Conservation (phyloP, 148 eudicot species). For the Rhododendron griersonianum region DNA sequence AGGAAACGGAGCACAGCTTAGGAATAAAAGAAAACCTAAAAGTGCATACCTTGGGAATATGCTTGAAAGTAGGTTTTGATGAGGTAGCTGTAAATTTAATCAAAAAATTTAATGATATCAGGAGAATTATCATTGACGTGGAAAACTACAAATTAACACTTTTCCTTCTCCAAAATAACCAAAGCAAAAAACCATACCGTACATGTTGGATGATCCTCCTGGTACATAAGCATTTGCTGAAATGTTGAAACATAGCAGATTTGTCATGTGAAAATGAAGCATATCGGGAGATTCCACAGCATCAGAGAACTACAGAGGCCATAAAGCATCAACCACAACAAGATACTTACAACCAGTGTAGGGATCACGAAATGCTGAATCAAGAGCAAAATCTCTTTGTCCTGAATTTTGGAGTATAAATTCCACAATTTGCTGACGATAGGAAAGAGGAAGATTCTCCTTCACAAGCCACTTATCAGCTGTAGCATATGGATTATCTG, state of each 20-base stretch:
- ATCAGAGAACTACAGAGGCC: slow-evolving; percentile 1
- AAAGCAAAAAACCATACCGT: slow-evolving; percentile 38
- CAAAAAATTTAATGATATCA: slow-evolving; percentile 8
- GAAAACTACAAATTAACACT: neutral
- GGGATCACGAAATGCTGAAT: slow-evolving; percentile 92
- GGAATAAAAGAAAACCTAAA: neutral
- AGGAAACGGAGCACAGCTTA: neutral
- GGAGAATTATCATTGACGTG: neutral
- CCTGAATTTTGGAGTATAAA: slow-evolving; percentile 83
- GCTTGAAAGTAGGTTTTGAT: slow-evolving; percentile 73
- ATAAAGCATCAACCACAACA: neutral
- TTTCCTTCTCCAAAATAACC: neutral
- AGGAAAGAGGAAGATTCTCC: slow-evolving; percentile 84
- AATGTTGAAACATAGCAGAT: slow-evolving; percentile 17
- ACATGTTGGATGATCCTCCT: slow-evolving; percentile 51
- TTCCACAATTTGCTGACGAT: slow-evolving; percentile 91
- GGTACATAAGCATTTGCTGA: slow-evolving; percentile 96
- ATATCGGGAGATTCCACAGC: neutral
- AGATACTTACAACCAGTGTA: slow-evolving; percentile 79
- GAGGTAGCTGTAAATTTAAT: slow-evolving; percentile 39
- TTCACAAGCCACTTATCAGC: slow-evolving; percentile 98
- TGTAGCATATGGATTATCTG: slow-evolving; percentile 84
- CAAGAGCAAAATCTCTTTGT: slow-evolving; percentile 58
- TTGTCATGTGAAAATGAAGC: slow-evolving; percentile 13
- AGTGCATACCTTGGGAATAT: slow-evolving; percentile 76